Base-by-base conservation (phyloP, 108 stramenopile species). In the Skeletonema menzelii region DNA sequence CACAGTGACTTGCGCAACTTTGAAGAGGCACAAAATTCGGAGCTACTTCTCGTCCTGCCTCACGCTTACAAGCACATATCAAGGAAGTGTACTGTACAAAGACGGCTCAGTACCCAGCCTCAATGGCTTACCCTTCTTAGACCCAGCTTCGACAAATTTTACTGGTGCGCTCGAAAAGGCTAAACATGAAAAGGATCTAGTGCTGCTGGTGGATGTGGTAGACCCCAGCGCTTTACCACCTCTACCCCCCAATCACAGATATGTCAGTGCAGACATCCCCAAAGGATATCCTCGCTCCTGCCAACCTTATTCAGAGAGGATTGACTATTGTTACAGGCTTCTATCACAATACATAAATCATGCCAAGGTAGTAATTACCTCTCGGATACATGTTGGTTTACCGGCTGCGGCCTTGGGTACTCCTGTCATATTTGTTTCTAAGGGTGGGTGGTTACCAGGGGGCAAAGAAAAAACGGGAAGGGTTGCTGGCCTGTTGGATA, bases 11-110 rank as follows among this genome's bases (percentile, higher is more conserved):
- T 44, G 40, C 32, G 40, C 31, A 30, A 60, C 1, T 12, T 20
- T 60, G 5, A 34, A 42, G 31, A 2, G 6, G 5, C 31, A 19
- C 17, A 60, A 30, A 44, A 60, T 60, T 44, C 31, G 4, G 6
- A 42, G 37, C 40, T 60, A 60, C 59, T 60, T 60, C 5, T 60
- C 59, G 32, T 34, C 59, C n/a, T 60, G 59, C 17, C 40, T 60
- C n/a, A 60, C 59, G 14, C 59, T 60, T 17, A 60, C 59, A 34
- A 42, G 31, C 59, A 60, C 31, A 17, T 44, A 42, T 8, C 37
- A 60, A 44, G 59, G 59, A 4, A 19, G 37, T 19, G 40, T 60
- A 0, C 5, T 60, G 7, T 17, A 17, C 20, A 19, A 60, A 5
- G 37, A 34, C 19, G 59, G 59, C 8, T 60, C 59, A 0, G 0